phyloP scores from a whole-genome alignment of 805 yeast genomes.

The Hanseniaspora meyeri region DNA sequence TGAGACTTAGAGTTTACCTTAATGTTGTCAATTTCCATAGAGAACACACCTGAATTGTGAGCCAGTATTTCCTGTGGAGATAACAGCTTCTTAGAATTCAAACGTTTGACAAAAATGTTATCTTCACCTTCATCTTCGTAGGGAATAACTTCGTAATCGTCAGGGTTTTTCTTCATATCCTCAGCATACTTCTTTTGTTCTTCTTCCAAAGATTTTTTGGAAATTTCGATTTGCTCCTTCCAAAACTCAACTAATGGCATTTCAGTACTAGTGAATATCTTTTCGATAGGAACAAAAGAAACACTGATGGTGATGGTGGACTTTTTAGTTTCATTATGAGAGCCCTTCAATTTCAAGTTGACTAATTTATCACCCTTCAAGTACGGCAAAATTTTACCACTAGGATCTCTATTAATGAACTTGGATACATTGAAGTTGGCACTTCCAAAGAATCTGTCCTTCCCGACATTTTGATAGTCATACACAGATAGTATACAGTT shows the following conservation, averaged over 20 bases:
- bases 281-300: slow-evolving; percentile 53
- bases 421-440: slow-evolving; percentile 39
- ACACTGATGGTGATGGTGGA: slow-evolving; percentile 45
- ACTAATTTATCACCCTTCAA: slow-evolving; percentile 30
- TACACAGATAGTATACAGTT: slow-evolving; percentile 44
- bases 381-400: slow-evolving; percentile 23
- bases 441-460: slow-evolving; percentile 54
- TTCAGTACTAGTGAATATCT: slow-evolving; percentile 51
- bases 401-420: slow-evolving; percentile 35
- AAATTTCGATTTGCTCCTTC: slow-evolving; percentile 23
- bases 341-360: slow-evolving; percentile 1
- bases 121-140: slow-evolving; percentile 33
- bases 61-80: slow-evolving; percentile 41
- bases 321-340: slow-evolving; percentile 18
- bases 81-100: slow-evolving; percentile 32
- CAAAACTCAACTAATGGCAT: slow-evolving; percentile 29
- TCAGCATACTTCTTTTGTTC: slow-evolving; percentile 40
- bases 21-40: slow-evolving; percentile 39
- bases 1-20: slow-evolving; percentile 33
- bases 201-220: slow-evolving; percentile 30
- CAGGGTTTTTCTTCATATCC: slow-evolving; percentile 44
- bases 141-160: slow-evolving; percentile 52
- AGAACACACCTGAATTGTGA: slow-evolving; percentile 51
- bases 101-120: slow-evolving; percentile 22
- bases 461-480: slow-evolving; percentile 55